Percentiles rank a stretch among this genome's conserved stretches.
Evolutionary conservation across 208 protist species (phyloP).

Genomic region (Leishmania arabica): DNA sequence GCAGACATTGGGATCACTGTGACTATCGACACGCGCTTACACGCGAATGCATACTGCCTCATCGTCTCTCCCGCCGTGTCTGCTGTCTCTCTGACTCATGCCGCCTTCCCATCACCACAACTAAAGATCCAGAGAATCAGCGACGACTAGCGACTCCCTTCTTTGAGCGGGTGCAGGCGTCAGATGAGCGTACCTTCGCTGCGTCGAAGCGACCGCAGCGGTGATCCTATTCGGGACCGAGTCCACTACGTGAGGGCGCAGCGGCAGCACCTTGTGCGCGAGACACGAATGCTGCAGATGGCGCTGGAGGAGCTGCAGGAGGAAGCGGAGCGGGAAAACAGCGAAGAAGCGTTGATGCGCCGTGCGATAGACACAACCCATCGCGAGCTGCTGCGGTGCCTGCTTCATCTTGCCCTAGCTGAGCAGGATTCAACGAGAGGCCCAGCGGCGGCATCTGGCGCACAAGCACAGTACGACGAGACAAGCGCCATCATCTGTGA

Average conservation of each 20-base stretch:
- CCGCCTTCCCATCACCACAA: background rate
- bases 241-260: conserved; percentile 1
- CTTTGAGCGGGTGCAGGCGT: background rate
- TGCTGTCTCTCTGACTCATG: background rate
- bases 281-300: conserved; percentile 23
- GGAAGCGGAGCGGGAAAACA: background rate
- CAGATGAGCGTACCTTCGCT: background rate
- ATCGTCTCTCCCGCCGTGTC: background rate
- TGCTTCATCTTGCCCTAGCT: conserved; percentile 4
- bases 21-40: background rate
- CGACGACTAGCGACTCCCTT: background rate
- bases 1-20: background rate
- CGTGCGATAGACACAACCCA: background rate
- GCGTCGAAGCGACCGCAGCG: background rate
- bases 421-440: background rate
- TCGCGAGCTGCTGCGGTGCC: conserved; percentile 11
- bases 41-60: background rate
- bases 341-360: background rate
- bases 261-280: conserved; percentile 13
- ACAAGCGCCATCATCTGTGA: background rate
- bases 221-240: background rate
- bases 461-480: background rate
- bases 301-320: conserved; percentile 27
- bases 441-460: background rate
- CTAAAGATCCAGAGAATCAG: background rate